These are phyloP conservation scores for Ophiostoma triangulosporum DNA, from an alignment of 2,329 filamentous ascomycete genomes.

Conservation along the genomic window DNA sequence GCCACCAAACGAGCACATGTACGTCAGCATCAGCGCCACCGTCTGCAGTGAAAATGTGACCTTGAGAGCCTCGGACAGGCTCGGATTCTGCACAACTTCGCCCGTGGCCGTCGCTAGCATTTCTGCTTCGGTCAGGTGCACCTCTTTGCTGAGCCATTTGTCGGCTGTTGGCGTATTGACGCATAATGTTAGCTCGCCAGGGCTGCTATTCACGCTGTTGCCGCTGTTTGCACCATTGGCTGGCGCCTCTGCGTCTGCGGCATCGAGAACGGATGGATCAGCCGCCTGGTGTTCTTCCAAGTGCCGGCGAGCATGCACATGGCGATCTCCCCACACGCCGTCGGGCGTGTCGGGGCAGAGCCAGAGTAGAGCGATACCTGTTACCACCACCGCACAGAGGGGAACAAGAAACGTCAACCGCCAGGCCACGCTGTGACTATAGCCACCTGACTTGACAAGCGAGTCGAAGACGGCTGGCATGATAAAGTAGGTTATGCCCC, in stretches of 20 bases:
- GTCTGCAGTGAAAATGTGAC: constrained; percentile 42
- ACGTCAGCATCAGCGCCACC: constrained; percentile 40
- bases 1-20: constrained; percentile 49
- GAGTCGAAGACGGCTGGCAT: constrained; percentile 77
- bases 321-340: constrained; percentile 66
- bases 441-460: not conserved
- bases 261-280: not conserved
- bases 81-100: constrained; percentile 41
- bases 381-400: not conserved
- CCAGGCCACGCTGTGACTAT: not conserved
- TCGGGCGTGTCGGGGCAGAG: constrained; percentile 53
- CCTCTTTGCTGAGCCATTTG: constrained; percentile 25
- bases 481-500: constrained; percentile 83
- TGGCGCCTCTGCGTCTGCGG: constrained; percentile 15
- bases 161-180: not conserved
- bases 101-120: constrained; percentile 40
- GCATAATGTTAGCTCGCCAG: not conserved
- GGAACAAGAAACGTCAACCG: constrained; percentile 6
- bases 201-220: not conserved
- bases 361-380: not conserved
- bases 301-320: constrained; percentile 41
- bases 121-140: constrained; percentile 33
- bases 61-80: constrained; percentile 30
- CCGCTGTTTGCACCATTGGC: not conserved
- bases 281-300: constrained; percentile 27